phyloP scores from a whole-genome alignment of 2,329 filamentous ascomycete species.

The Nigrospora osmanthi region DNA sequence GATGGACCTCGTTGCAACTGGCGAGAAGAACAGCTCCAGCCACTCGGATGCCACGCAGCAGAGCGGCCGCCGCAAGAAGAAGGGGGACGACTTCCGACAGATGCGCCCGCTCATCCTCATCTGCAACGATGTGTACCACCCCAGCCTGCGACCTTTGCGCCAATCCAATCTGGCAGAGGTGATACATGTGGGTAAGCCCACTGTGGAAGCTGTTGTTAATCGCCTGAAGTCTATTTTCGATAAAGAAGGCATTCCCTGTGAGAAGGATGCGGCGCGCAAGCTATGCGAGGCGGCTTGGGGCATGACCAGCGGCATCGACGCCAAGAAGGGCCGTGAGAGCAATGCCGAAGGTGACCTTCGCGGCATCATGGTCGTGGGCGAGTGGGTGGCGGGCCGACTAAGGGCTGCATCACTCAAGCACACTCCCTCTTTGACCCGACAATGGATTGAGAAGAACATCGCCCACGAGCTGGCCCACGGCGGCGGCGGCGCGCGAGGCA shows the following conservation, averaged over 20 bases:
- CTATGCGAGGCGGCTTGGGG: slow-evolving; percentile 80
- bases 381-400: slow-evolving; percentile 75
- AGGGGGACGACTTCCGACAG: slow-evolving; percentile 79
- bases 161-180: slow-evolving; percentile 81
- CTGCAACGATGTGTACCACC: slow-evolving; percentile 95
- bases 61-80: slow-evolving; percentile 52
- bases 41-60: slow-evolving; percentile 20
- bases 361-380: slow-evolving; percentile 77
- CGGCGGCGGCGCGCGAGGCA: slow-evolving; percentile 61
- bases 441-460: slow-evolving; percentile 71
- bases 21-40: slow-evolving; percentile 65
- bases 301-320: slow-evolving; percentile 64
- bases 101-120: slow-evolving; percentile 86
- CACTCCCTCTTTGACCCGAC: slow-evolving; percentile 52
- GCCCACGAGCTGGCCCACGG: slow-evolving; percentile 61
- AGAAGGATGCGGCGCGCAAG: slow-evolving; percentile 80
- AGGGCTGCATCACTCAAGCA: slow-evolving; percentile 36
- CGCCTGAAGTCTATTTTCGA: slow-evolving; percentile 80
- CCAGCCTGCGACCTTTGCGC: slow-evolving; percentile 78
- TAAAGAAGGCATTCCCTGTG: slow-evolving; percentile 80
- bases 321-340: slow-evolving; percentile 58
- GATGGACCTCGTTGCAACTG: slow-evolving; percentile 79
- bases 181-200: slow-evolving; percentile 83
- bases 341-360: slow-evolving; percentile 68
- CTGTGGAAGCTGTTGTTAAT: slow-evolving; percentile 74